Evolutionary conservation across 2,329 filamentous ascomycete species (phyloP), one percentile per base, ranked within the genome.

Genomic region (Phialophora verrucosa): DNA sequence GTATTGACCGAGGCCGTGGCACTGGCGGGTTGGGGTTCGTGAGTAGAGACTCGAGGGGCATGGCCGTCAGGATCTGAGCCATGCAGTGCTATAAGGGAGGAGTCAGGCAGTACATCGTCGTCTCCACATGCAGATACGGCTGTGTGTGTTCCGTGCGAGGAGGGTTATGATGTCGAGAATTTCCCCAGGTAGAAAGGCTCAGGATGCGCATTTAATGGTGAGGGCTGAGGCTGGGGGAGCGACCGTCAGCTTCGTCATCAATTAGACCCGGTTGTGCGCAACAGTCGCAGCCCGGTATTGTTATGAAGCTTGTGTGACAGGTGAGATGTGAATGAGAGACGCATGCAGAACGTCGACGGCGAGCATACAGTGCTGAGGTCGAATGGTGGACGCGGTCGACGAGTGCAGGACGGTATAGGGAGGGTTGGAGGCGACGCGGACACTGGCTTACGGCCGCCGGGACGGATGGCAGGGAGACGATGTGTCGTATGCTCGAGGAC

Each of bases 1-100:
- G 75, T 53, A 83, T 71, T 49, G 78, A 81, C 67, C 77, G 77
- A 74, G 77, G 78, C 70, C 79, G 77, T 73, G 78, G 72, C 70
- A 76, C 76, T 72, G 72, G 72, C 50, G 76, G 76, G 59, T 79
- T 53, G 81, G 77, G 78, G 76, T 76, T 25, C 85, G 84, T 68
- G 59, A 72, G 66, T 32, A 74, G 64, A 23, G 71, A 64, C 58
- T 73, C 72, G 55, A 71, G 62, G 64, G 71, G 72, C 72, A 74
- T 73, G 53, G 66, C 68, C 70, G 61, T 64, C 5, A 64, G 20
- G 31, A 66, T 59, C 57, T 59, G 59, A 63, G 62, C 66, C 66
- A 69, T 69, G 62, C 65, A 67, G 53, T 66, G 65, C 63, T 70
- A 68, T 66, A 55, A 63, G 12, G 61, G 63, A 38, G 58, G 38